phyloP scores from a whole-genome alignment of 1,284 basidiomycete genomes.

The Malassezia yamatoensis region DNA sequence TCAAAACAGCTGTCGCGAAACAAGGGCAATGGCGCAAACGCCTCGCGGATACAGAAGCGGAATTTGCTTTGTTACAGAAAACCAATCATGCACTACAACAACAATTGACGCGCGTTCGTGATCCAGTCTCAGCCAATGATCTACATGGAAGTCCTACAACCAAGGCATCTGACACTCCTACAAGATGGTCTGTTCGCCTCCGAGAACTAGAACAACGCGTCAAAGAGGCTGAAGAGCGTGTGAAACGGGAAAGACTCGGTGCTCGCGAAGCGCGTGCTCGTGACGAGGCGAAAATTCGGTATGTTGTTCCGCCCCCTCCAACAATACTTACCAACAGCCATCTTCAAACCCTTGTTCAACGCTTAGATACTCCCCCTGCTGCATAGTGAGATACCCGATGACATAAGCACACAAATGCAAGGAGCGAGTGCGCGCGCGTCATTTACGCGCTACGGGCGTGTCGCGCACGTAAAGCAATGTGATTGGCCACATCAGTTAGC shows the following conservation, averaged over 20 bases:
- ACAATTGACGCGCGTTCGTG: constrained; percentile 54
- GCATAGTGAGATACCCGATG: constrained; percentile 14
- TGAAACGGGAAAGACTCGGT: constrained; percentile 88
- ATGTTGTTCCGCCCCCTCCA: not conserved
- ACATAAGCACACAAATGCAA: constrained; percentile 12
- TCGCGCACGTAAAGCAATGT: not conserved
- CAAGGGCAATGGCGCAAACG: constrained; percentile 79
- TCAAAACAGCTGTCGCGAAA: constrained; percentile 72
- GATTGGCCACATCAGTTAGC: not conserved
- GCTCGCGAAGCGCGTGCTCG: constrained; percentile 63
- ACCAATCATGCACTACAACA: constrained; percentile 66
- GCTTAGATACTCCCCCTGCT: constrained; percentile 9
- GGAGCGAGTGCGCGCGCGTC: constrained; percentile 5
- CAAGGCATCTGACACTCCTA: not conserved
- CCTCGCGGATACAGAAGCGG: constrained; percentile 70
- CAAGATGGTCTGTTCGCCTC: constrained; percentile 33
- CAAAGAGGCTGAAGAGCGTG: constrained; percentile 77
- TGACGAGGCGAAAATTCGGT: constrained; percentile 17
- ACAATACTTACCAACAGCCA: constrained; percentile 1
- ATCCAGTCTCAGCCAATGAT: not conserved
- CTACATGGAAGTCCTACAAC: too few relatives aligned
- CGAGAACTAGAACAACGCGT: constrained; percentile 69
- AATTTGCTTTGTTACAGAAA: constrained; percentile 62
- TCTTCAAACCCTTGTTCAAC: constrained; percentile 13
- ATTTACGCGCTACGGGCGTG: constrained; percentile 1